Evolutionary conservation across 306 rosid genomes (phyloP), one percentile per base, ranked within the genome.

Genomic region (Rosa persica): DNA sequence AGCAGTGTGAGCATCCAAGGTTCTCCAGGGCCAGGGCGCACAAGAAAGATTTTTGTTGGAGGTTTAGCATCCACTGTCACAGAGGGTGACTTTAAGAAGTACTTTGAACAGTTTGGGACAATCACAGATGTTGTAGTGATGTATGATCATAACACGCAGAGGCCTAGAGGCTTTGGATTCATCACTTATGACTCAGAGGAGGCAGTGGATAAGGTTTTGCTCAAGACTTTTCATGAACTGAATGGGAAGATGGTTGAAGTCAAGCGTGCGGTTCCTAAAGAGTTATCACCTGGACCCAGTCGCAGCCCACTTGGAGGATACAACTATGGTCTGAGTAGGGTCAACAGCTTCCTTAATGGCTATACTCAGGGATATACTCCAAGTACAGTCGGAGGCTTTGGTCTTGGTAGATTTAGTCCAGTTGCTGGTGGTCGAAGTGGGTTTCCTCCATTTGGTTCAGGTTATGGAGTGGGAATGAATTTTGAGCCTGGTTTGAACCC

Each of bases 121-220:
- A 91, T 93, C 81, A 93, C 98, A 11, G 98, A 93, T 85, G 98
- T 91, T 78, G 98, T 93, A 54, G 98, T 93, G 60, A 93, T 93
- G 98, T 93, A 93, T 84, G 98, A 93, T 89, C 98, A 93, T 90
- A 89, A 87, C 90, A 91, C 98, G 54, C 93, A 89, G 86, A 91
- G 98, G 81, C 98, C 98, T 27, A 87, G 98, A 83, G 98, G 98
- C 16, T 93, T 93, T 88, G 98, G 98, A 67, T 93, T 93, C 78
- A 93, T 93, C 84, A 91, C 97, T 46, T 93, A 91, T 78, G 97
- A 93, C 78, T 89, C 98, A 36, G 98, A 93, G 80, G 97, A 91
- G 74, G 97, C 97, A 76, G 97, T 91, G 80, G 97, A 93, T 81
- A 89, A 86, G 81, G 98, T 91, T 75, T 85, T 93, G 80, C 84